Base-by-base conservation (phyloP, 2,329 filamentous ascomycete genomes). In the Sporothrix euskadiensis region DNA sequence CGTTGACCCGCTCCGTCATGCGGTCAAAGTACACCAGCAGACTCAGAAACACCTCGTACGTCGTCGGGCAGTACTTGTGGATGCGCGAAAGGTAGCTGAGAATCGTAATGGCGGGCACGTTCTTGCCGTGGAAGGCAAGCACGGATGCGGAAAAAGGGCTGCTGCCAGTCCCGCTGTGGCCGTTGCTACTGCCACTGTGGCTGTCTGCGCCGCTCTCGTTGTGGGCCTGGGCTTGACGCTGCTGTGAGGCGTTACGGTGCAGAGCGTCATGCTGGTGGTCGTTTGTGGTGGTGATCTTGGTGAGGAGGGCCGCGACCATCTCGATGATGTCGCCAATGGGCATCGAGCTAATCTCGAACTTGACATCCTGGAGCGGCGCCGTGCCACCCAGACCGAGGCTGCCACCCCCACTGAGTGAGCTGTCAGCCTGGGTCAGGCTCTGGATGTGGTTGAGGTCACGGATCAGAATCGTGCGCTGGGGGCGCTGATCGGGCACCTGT, bases 51-150 rank as follows among this genome's bases (percentile, higher is more conserved):
- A 99, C 96, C 82, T 99, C 96, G 80, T 97, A 99, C 0, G 96
- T 98, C 6, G 96, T 98, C 0, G 96, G 96, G 79, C 96, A 99
- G 83, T 99, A 99, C 84, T 98, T 98, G 84, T 99, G 95, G 80
- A 99, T 98, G 74, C 96, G 91, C 78, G 91, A 95, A 71, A 99
- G 85, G 79, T 99, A 99, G 86, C 94, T 98, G 75, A 97, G 85
- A 75, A 99, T 98, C 26, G 94, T 97, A 78, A 99, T 99, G 79
- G 92, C 96, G 1, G 96, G 96, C 12, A 98, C 93, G 77, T 99
- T 99, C 83, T 98, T 98, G 77, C 96, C 96, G 80, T 99, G 96
- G 78, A 99, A 99, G 14, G 96, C 95, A 54, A 99, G 87, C 3
- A 99, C 95, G 72, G 87, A 88, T 74, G 87, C 87, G 77, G 85